Evolutionary conservation across 768 basidiomycete species (phyloP).

Genomic region (Lentinula guzmanii): DNA sequence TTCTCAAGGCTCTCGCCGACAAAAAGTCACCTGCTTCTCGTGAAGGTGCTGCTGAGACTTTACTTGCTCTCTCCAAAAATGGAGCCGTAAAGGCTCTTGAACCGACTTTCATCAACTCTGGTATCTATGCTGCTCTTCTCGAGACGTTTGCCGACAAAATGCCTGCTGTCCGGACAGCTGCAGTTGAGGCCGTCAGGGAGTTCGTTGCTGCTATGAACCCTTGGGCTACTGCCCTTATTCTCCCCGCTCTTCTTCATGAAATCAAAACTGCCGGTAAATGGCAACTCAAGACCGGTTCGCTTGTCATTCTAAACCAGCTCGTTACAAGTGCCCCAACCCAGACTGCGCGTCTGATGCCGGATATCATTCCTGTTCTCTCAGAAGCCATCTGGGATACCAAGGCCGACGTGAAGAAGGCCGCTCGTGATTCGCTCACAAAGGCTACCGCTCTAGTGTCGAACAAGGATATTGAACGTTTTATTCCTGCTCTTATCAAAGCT

Average conservation of each 20-base stretch:
- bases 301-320: conserved; percentile 81
- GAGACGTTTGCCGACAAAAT: conserved; percentile 95
- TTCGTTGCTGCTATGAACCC: conserved; percentile 79
- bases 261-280: conserved; percentile 96
- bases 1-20: conserved; percentile 83
- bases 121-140: conserved; percentile 80
- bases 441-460: conserved; percentile 92
- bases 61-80: conserved; percentile 58
- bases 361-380: conserved; percentile 89
- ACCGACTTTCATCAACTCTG: conserved; percentile 81
- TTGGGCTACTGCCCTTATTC: conserved; percentile 79
- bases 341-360: conserved; percentile 85
- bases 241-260: conserved; percentile 85
- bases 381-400: conserved; percentile 99
- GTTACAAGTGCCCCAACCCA: conserved; percentile 77
- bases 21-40: conserved; percentile 93
- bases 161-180: conserved; percentile 79
- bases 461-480: conserved; percentile 97
- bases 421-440: conserved; percentile 91
- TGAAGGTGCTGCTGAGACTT: conserved; percentile 77
- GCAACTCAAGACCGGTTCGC: conserved; percentile 91
- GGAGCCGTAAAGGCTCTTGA: conserved; percentile 81
- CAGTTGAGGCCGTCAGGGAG: conserved; percentile 75
- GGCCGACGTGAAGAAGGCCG: conserved; percentile 97
- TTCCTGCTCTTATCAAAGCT: conserved; percentile 96